Base-by-base conservation (phyloP, 371 early-diverging fungal species). In the Dichotomocladium elegans region DNA sequence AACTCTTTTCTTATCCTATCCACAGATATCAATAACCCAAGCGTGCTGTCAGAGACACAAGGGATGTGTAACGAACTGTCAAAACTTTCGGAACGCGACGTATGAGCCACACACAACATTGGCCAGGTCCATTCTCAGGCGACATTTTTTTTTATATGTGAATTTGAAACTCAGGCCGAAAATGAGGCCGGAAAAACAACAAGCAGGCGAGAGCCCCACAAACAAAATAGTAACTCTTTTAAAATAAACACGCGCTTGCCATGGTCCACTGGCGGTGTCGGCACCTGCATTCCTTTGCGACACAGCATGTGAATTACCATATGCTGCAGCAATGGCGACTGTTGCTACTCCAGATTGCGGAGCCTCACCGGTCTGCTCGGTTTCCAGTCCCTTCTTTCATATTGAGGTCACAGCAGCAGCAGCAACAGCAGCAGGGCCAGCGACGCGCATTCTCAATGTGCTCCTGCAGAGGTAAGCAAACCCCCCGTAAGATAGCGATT, bases 241-340 rank as follows among this genome's bases (percentile, higher is more conserved):
- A 8, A n/a, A n/a, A n/a, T n/a, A n/a, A n/a, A 37, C 37, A 37
- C 37, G 37, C 37, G n/a, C n/a, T n/a, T 37, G 50, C 37, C n/a
- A 70, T 71, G 72, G 63, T 57, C 47, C 65, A 62, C 54, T 62
- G 55, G 63, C 65, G 57, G 60, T 71, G 72, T 49, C 54, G 54
- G 45, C 64, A 61, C 33, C 55, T 70, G 61, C 70, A 70, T 45
- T 68, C 68, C 35, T 47, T 47, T n/a, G 51, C 61, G 24, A 49
- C 50, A 34, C 63, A 60, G 35, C 46, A 54, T 8, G 51, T 61
- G 11, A 51, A 53, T 45, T 57, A 60, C n/a, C 64, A 50, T 9
- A 29, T 71, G 9, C 47, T 63, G 12, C 58, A 60, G 26, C 68
- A 67, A 43, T 63, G 68, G 65, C 62, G 50, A 45, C 27, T 49